Base-by-base conservation (phyloP, 192 early-diverging fungal species). In the Oehlia diaphana region DNA sequence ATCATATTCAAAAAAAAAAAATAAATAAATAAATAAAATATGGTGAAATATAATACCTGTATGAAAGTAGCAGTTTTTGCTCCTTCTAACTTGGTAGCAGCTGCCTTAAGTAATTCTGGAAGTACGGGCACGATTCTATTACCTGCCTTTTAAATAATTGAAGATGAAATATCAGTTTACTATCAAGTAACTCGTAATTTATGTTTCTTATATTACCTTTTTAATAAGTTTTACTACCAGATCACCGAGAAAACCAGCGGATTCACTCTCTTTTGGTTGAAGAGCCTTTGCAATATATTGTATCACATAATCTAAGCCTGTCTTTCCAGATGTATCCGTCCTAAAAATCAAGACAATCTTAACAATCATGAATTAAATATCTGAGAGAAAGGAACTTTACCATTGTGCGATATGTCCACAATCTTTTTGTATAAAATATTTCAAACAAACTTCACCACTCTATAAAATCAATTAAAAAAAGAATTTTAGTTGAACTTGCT, bases 391-490 rank as follows among this genome's bases (percentile, higher is more conserved):
- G 65, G 6, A 26, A 28, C 3, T 83, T 58, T 87, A 91, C 96
- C 97, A 98, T 68, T 88, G 85, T 21, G 90, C 85, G 80, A 98
- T 85, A 39, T 93, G 89, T 33, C 88, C 82, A 63, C 91, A 81
- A 81, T 96, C 95, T 70, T 95, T 93, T 67, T 92, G 85, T 33
- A 99, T 88, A 77, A 97, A 88, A 47, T 86, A 88, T 70, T 91
- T 93, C 19, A 99, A 84, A 42, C 93, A 95, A 49, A 94, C 88
- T 85, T 97, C 93, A 8, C 95, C 95, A 78, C 93, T 97, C 83
- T 81, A 79, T 66, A 31, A 71, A 12, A 75, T 47, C 2, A 21
- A 72, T n/a, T 79, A 71, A 75, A 69, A 42, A 68, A 70, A 31
- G 31, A 31, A 31, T 2, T 12, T 14, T 90, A 79, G 9, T 44